A percentile compares a stretch with the other conserved stretches of the same genome.
These are phyloP conservation scores for Leishmania aethiopica DNA, from an alignment of 208 protist species.

Conservation along the genomic window DNA sequence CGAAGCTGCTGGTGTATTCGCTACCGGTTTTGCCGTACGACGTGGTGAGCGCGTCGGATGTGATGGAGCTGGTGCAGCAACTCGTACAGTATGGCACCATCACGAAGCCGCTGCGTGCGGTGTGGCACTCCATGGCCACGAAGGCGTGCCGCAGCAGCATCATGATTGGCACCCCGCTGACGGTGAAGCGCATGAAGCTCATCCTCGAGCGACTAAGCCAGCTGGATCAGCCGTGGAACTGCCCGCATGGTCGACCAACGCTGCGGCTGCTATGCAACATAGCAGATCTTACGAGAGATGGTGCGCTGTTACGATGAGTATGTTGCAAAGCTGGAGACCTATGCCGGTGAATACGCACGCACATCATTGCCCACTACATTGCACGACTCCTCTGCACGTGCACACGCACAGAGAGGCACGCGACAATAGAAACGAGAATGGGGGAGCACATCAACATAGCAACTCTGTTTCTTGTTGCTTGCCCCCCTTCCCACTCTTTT, in stretches of 20 bases:
- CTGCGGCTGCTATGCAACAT: slow-evolving; percentile 70
- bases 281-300: slow-evolving; percentile 17
- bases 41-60: slow-evolving; percentile 79
- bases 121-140: slow-evolving; percentile 92
- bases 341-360: neutral
- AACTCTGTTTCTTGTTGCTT: neutral
- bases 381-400: neutral
- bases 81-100: slow-evolving; percentile 69
- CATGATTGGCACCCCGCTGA: slow-evolving; percentile 93
- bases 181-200: slow-evolving; percentile 68
- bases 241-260: slow-evolving; percentile 94
- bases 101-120: slow-evolving; percentile 64
- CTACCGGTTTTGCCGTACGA: slow-evolving; percentile 90
- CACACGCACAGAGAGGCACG: slow-evolving; percentile 15
- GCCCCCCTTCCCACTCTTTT: no score
- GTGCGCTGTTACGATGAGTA: neutral
- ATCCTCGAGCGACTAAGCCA: slow-evolving; percentile 73
- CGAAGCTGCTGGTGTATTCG: slow-evolving; percentile 70
- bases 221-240: slow-evolving; percentile 95
- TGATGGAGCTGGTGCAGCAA: slow-evolving; percentile 89
- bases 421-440: neutral
- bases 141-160: slow-evolving; percentile 92
- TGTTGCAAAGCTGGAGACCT: neutral
- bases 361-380: neutral
- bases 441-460: neutral